A percentile compares a stretch with the other conserved stretches of the same genome.
These are phyloP conservation scores for Incumbomyces delicatus DNA, from an alignment of 2,329 filamentous ascomycete species.

Conservation along the genomic window DNA sequence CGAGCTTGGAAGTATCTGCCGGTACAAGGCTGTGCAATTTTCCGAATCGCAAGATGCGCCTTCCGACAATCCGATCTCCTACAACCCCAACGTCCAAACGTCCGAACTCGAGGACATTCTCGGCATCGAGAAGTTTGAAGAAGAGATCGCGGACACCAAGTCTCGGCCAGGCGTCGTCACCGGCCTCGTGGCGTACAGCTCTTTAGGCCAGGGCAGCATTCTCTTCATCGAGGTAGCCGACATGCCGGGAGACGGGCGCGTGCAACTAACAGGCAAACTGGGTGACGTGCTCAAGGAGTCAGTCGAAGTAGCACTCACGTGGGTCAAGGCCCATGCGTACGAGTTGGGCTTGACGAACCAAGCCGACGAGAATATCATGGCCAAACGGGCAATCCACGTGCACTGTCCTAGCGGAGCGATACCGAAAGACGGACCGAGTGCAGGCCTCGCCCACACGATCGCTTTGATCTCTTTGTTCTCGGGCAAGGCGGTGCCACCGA, in stretches of 20 bases:
- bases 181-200: constrained; percentile 87
- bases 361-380: constrained; percentile 87
- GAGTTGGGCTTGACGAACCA: constrained; percentile 76
- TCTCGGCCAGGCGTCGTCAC: constrained; percentile 84
- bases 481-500: constrained; percentile 75
- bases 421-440: constrained; percentile 77
- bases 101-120: constrained; percentile 83
- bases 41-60: constrained; percentile 72
- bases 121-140: constrained; percentile 86
- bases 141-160: constrained; percentile 84
- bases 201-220: constrained; percentile 87
- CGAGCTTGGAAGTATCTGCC: constrained; percentile 88
- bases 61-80: constrained; percentile 46
- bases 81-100: constrained; percentile 62
- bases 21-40: constrained; percentile 89
- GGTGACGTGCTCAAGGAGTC: constrained; percentile 95
- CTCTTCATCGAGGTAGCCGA: constrained; percentile 97
- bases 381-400: constrained; percentile 84
- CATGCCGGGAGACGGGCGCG: constrained; percentile 85
- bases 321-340: constrained; percentile 94
- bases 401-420: constrained; percentile 93
- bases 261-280: constrained; percentile 92
- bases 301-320: constrained; percentile 89
- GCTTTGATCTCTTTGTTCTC: constrained; percentile 85
- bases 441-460: constrained; percentile 87